Percentiles rank a stretch among this genome's conserved stretches.
Conservation (phyloP, 1,284 basidiomycete species). For the Sphaerobolus stellatus region DNA sequence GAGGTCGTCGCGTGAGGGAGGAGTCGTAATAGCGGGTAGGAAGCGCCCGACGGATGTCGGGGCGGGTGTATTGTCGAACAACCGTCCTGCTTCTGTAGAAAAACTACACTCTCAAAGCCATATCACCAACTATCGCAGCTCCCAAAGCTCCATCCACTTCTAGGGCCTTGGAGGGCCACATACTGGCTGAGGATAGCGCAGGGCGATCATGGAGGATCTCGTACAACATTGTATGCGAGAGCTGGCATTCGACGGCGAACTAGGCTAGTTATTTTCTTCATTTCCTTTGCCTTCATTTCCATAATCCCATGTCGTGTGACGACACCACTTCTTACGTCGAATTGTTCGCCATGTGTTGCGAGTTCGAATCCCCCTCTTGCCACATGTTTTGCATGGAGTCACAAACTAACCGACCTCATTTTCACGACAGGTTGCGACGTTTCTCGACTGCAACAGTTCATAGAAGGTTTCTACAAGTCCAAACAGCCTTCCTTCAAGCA, state of each 20-base stretch:
- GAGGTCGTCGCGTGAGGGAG: too few species aligned
- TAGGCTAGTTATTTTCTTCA: conserved; percentile 51
- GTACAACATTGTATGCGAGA: conserved; percentile 73
- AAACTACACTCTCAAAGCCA: too few species aligned
- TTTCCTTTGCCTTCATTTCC: neutral
- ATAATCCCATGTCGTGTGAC: neutral
- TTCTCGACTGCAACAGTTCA: conserved; percentile 65
- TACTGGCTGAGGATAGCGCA: neutral
- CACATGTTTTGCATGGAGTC: conserved; percentile 9
- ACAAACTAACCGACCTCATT: conserved; percentile 14
- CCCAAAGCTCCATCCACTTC: too few species aligned
- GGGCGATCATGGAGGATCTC: conserved; percentile 67
- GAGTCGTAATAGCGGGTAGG: too few species aligned
- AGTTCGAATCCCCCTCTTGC: conserved; percentile 23
- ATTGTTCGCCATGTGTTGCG: too few species aligned
- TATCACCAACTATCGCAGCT: too few species aligned
- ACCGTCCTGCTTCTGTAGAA: too few species aligned
- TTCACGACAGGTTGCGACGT: conserved; percentile 60
- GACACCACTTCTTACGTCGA: too few species aligned
- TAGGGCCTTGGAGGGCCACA: neutral
- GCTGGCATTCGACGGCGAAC: conserved; percentile 79
- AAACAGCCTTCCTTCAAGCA: conserved; percentile 44
- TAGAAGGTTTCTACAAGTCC: conserved; percentile 58
- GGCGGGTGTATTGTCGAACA: too few species aligned
- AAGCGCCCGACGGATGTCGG: too few species aligned